Percentiles rank a stretch among this genome's conserved stretches.
Conservation (phyloP, 2,329 filamentous ascomycete genomes). For the Pseudocercospora fuligena region DNA sequence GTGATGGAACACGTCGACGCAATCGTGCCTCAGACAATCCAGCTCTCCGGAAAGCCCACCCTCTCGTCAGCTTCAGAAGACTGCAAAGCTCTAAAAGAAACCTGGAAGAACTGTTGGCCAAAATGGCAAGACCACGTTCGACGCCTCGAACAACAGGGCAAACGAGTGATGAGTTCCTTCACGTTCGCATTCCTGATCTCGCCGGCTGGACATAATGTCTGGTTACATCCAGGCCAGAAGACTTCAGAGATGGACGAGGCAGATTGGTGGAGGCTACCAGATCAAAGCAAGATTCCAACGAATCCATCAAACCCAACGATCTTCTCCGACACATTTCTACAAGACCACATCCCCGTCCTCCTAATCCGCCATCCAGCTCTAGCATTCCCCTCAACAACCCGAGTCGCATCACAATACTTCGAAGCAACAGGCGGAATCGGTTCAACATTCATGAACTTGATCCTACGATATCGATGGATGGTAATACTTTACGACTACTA, state of each 20-base stretch:
- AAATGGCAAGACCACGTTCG: not conserved
- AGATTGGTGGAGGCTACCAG: not conserved
- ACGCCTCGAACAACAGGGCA: not conserved
- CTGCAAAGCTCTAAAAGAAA: not conserved
- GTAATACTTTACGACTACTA: not conserved
- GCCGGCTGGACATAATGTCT: not conserved
- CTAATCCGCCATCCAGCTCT: not conserved
- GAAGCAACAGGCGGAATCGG: not conserved
- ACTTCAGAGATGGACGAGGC: not conserved
- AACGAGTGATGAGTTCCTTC: not conserved
- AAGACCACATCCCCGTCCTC: conserved; percentile 1
- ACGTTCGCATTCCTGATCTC: not conserved
- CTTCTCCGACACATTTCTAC: not conserved
- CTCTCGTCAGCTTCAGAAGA: not conserved
- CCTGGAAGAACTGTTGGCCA: not conserved
- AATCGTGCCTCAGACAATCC: not conserved
- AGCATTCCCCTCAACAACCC: conserved; percentile 2
- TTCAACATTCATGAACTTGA: not conserved
- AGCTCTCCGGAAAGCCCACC: not conserved
- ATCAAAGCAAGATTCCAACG: not conserved
- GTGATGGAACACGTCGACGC: not conserved
- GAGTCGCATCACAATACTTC: conserved; percentile 6
- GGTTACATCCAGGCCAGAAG: not conserved
- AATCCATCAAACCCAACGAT: not conserved
- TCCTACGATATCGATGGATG: conserved; percentile 1